Percentiles rank a stretch among this genome's conserved stretches.
These are phyloP conservation scores for Ceratocystiopsis sp. DNA, from an alignment of 2,329 filamentous ascomycete species.

Conservation along the genomic window DNA sequence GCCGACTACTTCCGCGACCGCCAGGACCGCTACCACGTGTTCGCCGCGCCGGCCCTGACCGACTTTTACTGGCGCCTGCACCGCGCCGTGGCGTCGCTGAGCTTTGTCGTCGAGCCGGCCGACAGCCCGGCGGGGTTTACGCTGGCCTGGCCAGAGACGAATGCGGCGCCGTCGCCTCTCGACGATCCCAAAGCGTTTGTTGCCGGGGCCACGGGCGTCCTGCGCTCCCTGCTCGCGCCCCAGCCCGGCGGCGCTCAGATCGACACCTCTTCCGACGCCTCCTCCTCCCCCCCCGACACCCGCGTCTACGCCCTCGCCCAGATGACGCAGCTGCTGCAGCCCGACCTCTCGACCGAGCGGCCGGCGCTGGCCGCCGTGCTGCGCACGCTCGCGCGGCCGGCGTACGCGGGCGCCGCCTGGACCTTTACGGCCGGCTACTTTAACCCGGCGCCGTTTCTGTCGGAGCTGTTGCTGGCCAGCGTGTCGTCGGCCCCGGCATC, in stretches of 20 bases:
- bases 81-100: slow-evolving; percentile 58
- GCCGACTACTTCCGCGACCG: slow-evolving; percentile 92
- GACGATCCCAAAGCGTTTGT: slow-evolving; percentile 54
- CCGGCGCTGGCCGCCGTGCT: slow-evolving; percentile 65
- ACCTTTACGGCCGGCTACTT: slow-evolving; percentile 98
- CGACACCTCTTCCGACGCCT: too few relatives aligned
- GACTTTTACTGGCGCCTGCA: slow-evolving; percentile 73
- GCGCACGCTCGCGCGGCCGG: slow-evolving; percentile 43
- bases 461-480: slow-evolving; percentile 61
- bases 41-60: slow-evolving; percentile 61
- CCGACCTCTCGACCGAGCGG: slow-evolving; percentile 75
- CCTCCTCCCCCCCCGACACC: slow-evolving; percentile 38
- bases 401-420: slow-evolving; percentile 60
- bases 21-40: slow-evolving; percentile 87
- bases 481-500: slow-evolving; percentile 39
- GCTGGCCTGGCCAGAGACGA: slow-evolving; percentile 57
- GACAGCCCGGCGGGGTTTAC: slow-evolving; percentile 32
- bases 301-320: slow-evolving; percentile 76
- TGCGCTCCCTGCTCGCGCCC: slow-evolving; percentile 46
- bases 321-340: slow-evolving; percentile 66
- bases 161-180: slow-evolving; percentile 60
- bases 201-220: slow-evolving; percentile 44
- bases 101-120: slow-evolving; percentile 58
- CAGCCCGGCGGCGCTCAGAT: too few relatives aligned
- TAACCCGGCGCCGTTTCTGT: slow-evolving; percentile 79